Percentiles rank a stretch among this genome's conserved stretches.
Evolutionary conservation across 2,329 filamentous ascomycete species (phyloP).

Genomic region (Penicillium corylophilum): DNA sequence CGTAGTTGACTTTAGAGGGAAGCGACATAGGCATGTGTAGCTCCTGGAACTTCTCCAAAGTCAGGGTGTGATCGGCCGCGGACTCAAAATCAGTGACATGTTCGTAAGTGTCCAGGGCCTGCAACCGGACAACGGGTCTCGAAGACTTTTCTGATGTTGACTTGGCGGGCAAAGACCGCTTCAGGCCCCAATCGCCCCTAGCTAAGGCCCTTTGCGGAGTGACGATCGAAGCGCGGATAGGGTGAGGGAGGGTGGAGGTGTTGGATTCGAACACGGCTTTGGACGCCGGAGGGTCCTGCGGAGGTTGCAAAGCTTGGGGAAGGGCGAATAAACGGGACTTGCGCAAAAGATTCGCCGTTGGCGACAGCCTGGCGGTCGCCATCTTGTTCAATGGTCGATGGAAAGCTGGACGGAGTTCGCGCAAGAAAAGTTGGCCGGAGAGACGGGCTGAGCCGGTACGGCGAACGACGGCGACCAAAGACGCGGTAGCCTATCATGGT

Average conservation of each 20-base stretch:
- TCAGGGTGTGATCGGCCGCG: conserved; percentile 76
- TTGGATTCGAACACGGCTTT: conserved; percentile 57
- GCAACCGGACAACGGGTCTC: conserved; percentile 73
- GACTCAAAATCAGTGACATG: conserved; percentile 86
- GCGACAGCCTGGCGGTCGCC: conserved; percentile 52
- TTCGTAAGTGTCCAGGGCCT: conserved; percentile 78
- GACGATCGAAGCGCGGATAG: conserved; percentile 79
- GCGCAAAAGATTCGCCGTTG: conserved; percentile 70
- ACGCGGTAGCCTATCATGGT: conserved; percentile 15
- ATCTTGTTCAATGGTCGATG: conserved; percentile 35
- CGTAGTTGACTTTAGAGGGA: conserved; percentile 34
- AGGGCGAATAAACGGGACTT: conserved; percentile 88
- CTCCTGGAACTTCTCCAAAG: conserved; percentile 82
- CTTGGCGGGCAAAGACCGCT: conserved; percentile 75
- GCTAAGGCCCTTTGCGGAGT: conserved; percentile 70
- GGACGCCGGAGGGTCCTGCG: conserved; percentile 52
- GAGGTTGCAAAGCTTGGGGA: conserved; percentile 69
- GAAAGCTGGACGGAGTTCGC: conserved; percentile 17
- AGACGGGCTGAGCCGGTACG: conserved; percentile 30
- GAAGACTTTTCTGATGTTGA: conserved; percentile 67
- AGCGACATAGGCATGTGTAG: conserved; percentile 70
- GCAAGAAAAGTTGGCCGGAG: conserved; percentile 36
- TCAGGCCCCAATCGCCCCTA: conserved; percentile 89
- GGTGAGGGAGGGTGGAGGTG: conserved; percentile 72
- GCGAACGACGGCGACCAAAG: conserved; percentile 16